phyloP scores from a whole-genome alignment of 176 grass and related monocot species.

The Carex myosuroides region DNA sequence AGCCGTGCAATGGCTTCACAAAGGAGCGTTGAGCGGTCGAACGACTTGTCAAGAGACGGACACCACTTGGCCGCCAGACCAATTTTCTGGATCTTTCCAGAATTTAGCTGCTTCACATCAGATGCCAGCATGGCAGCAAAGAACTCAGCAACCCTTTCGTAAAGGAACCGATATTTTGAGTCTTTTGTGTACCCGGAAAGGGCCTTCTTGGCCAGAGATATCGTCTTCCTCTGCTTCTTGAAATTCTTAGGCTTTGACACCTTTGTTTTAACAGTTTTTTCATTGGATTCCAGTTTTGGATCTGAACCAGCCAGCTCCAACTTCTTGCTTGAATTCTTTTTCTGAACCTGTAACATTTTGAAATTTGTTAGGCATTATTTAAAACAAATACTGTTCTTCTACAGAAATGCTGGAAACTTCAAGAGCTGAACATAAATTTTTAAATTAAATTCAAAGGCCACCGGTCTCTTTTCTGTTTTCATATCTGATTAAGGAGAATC shows the following conservation, averaged over 20 bases:
- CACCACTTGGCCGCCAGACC: constrained; percentile 46
- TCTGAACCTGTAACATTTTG: not conserved
- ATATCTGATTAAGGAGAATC: no score
- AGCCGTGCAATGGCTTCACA: constrained; percentile 55
- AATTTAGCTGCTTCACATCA: constrained; percentile 25
- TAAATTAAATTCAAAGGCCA: no score
- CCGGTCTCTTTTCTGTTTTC: no score
- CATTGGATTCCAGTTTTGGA: not conserved
- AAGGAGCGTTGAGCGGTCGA: constrained; percentile 40
- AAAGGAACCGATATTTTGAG: constrained; percentile 36
- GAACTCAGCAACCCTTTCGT: constrained; percentile 31
- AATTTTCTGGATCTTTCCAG: constrained; percentile 11
- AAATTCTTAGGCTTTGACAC: not conserved
- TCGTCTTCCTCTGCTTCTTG: constrained; percentile 7
- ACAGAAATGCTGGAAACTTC: no score
- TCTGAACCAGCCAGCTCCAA: not conserved
- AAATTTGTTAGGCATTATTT: not conserved
- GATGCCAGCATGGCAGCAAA: constrained; percentile 34
- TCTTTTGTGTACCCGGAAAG: constrained; percentile 14
- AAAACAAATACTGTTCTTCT: not conserved
- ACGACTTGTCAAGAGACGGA: constrained; percentile 37
- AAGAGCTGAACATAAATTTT: no score
- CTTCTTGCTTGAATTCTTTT: not conserved
- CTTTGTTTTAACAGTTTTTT: not conserved
- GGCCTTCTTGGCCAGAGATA: constrained; percentile 19